Evolutionary conservation across 208 protist genomes (phyloP).

Genomic region (Angomonas ambiguus): DNA sequence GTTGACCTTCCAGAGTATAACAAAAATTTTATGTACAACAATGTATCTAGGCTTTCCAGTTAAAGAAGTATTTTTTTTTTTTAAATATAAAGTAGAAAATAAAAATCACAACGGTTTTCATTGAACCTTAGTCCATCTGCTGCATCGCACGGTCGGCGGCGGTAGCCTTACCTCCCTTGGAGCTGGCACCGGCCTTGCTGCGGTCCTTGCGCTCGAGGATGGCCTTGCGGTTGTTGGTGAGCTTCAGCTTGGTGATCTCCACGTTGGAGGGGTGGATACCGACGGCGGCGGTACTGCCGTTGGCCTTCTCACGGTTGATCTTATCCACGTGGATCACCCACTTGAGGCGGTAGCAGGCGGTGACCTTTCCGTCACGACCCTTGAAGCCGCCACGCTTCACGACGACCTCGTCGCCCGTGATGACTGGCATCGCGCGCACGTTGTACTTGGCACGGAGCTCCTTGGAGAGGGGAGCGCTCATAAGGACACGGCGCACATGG

Average conservation of each 20-base stretch:
- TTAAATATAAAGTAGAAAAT: conserved; percentile 10
- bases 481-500: conserved; percentile 94
- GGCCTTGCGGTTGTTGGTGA: conserved; percentile 97
- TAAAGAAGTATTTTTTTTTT: too few species aligned
- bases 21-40: too few species aligned
- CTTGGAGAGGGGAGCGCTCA: conserved; percentile 98
- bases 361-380: conserved; percentile 96
- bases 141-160: conserved; percentile 91
- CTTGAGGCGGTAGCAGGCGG: conserved; percentile 97
- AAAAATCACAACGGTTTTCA: conserved; percentile 16
- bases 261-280: conserved; percentile 99
- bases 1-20: too few species aligned
- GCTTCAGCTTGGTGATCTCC: conserved; percentile 99
- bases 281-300: conserved; percentile 91
- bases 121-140: conserved; percentile 83
- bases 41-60: too few species aligned
- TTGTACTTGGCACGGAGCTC: conserved; percentile 99
- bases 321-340: conserved; percentile 99
- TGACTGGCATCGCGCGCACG: conserved; percentile 97
- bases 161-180: conserved; percentile 86
- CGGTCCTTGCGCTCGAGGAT: conserved; percentile 95
- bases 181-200: conserved; percentile 87
- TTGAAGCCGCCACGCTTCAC: conserved; percentile 96
- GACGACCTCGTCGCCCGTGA: conserved; percentile 99
- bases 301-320: conserved; percentile 96